Evolutionary conservation across 2,329 filamentous ascomycete species (phyloP).

Genomic region (Calonectria hongkongensis): DNA sequence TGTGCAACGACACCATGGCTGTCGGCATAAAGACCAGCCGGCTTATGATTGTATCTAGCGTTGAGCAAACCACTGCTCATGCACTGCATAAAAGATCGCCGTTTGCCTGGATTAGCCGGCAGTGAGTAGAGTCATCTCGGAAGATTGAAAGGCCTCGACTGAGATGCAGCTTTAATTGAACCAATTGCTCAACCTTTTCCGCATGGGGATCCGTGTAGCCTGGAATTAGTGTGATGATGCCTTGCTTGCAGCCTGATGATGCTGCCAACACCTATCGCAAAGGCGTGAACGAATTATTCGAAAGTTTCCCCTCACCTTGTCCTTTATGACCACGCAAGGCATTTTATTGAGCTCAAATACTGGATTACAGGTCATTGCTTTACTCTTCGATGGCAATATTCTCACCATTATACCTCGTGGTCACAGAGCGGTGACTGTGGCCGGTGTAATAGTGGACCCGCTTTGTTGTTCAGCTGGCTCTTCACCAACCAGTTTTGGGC

Average conservation of each 20-base stretch:
- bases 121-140: neutral
- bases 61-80: neutral
- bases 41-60: neutral
- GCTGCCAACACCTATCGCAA: too few species aligned
- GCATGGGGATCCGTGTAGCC: neutral
- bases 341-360: neutral
- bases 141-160: neutral
- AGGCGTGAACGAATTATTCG: too few species aligned
- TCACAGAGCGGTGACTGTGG: neutral
- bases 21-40: conserved; percentile 6
- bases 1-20: neutral
- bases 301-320: too few species aligned
- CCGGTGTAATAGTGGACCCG: neutral
- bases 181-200: neutral
- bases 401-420: neutral
- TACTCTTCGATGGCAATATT: neutral
- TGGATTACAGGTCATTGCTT: neutral
- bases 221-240: neutral
- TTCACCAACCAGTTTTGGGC: conserved; percentile 11
- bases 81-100: neutral
- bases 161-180: neutral
- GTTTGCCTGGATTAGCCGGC: too few species aligned
- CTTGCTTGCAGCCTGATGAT: too few species aligned
- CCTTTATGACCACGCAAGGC: too few species aligned
- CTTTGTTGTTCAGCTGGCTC: conserved; percentile 1